Conservation (phyloP, 2,329 filamentous ascomycete genomes). For the Onygena corvina region DNA sequence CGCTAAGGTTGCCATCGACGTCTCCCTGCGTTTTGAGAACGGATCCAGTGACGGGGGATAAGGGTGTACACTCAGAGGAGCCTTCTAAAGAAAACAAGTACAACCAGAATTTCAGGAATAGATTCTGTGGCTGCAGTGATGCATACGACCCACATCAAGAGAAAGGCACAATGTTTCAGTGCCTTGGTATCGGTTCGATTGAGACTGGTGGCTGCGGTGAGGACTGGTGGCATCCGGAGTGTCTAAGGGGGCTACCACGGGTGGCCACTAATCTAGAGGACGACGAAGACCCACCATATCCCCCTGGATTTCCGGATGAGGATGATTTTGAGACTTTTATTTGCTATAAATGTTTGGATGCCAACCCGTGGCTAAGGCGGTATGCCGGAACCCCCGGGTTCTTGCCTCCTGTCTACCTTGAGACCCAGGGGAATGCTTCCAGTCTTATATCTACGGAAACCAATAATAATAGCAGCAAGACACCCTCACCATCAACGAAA, state of each 20-base stretch:
- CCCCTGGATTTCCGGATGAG: slow-evolving; percentile 76
- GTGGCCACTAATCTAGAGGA: slow-evolving; percentile 31
- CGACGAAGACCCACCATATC: slow-evolving; percentile 52
- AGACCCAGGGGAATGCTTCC: not conserved
- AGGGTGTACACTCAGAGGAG: slow-evolving; percentile 67
- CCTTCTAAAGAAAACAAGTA: slow-evolving; percentile 65
- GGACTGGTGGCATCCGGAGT: slow-evolving; percentile 96
- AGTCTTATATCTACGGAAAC: not conserved
- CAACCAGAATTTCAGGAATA: slow-evolving; percentile 89
- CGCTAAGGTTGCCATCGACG: slow-evolving; percentile 58
- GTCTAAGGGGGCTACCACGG: slow-evolving; percentile 67
- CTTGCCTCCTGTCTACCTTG: slow-evolving; percentile 53
- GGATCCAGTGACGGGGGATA: slow-evolving; percentile 59
- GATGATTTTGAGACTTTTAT: slow-evolving; percentile 82
- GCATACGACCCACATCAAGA: slow-evolving; percentile 81
- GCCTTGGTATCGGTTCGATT: slow-evolving; percentile 66
- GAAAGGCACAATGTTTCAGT: slow-evolving; percentile 97
- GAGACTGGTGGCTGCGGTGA: slow-evolving; percentile 85
- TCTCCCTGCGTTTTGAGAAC: slow-evolving; percentile 65
- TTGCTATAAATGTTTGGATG: slow-evolving; percentile 85
- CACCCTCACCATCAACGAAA: slow-evolving; percentile 31
- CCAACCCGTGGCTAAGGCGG: slow-evolving; percentile 79
- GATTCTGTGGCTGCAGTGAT: slow-evolving; percentile 79
- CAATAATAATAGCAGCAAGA: slow-evolving; percentile 12
- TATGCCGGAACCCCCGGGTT: slow-evolving; percentile 77